phyloP scores from a whole-genome alignment of 176 grass and related monocot species.

The Leersia perrieri region DNA sequence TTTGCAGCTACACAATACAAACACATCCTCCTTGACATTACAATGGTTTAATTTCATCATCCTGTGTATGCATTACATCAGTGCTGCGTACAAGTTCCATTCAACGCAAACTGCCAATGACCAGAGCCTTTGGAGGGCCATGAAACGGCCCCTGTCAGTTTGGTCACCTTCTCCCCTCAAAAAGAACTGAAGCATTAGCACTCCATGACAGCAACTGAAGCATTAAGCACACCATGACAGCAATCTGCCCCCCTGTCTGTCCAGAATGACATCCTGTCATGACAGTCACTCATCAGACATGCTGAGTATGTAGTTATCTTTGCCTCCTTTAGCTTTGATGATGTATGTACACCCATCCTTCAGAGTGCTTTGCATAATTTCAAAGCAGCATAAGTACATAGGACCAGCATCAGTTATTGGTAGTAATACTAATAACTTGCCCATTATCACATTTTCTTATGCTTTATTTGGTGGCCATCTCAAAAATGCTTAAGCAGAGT shows the following conservation, averaged over 20 bases:
- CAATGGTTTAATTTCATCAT: constrained; percentile 42
- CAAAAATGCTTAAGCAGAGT: constrained; percentile 11
- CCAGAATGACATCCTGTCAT: constrained; percentile 22
- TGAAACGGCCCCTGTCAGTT: constrained; percentile 31
- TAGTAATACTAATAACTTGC: background rate
- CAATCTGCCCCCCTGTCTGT: background rate
- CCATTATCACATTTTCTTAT: constrained; percentile 8
- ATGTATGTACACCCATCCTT: background rate
- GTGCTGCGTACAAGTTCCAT: background rate
- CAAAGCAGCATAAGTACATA: constrained; percentile 21
- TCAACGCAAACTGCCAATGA: constrained; percentile 22
- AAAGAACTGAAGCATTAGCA: constrained; percentile 38
- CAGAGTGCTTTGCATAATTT: background rate
- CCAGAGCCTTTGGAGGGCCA: constrained; percentile 14
- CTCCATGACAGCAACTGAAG: constrained; percentile 9
- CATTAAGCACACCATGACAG: constrained; percentile 26
- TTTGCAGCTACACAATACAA: background rate
- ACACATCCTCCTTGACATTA: background rate
- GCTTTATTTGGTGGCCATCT: constrained; percentile 35
- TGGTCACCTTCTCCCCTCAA: constrained; percentile 26
- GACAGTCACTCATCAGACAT: constrained; percentile 24
- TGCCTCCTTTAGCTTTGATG: constrained; percentile 4
- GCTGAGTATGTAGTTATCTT: constrained; percentile 8
- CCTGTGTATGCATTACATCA: constrained; percentile 46
- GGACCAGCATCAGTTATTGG: constrained; percentile 9